Conservation (phyloP, 768 basidiomycete species). For the Collybia nuda region DNA sequence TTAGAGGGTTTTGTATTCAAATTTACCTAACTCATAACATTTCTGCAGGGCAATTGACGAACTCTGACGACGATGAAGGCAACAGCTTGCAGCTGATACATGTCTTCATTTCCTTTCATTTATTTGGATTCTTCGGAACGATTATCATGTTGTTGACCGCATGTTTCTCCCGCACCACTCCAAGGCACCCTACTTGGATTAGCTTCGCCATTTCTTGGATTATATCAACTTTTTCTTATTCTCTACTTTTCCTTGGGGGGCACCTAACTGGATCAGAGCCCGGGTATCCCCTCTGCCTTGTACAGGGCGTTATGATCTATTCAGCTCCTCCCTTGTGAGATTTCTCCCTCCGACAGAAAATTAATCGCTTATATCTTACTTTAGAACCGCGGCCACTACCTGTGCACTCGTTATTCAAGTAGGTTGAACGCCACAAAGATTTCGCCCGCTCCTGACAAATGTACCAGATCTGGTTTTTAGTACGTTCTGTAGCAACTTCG, state of each 20-base stretch:
- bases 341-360: neutral
- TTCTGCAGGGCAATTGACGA: slow-evolving; percentile 1
- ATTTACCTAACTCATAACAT: neutral
- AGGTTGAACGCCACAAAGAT: neutral
- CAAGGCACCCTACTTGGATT: slow-evolving; percentile 27
- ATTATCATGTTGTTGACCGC: slow-evolving; percentile 19
- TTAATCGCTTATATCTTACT: neutral
- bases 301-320: slow-evolving; percentile 23
- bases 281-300: slow-evolving; percentile 20
- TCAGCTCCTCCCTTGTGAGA: slow-evolving; percentile 15
- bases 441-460: neutral
- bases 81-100: slow-evolving; percentile 11
- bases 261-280: slow-evolving; percentile 10
- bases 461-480: slow-evolving; percentile 19
- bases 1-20: no score
- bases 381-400: slow-evolving; percentile 21
- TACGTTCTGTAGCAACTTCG: slow-evolving; percentile 10
- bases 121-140: slow-evolving; percentile 21
- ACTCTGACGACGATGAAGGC: neutral
- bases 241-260: slow-evolving; percentile 23
- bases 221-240: slow-evolving; percentile 25
- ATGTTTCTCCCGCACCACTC: slow-evolving; percentile 14
- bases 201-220: slow-evolving; percentile 28
- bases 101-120: slow-evolving; percentile 21
- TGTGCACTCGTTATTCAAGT: slow-evolving; percentile 20